Conservation (phyloP, 768 basidiomycete genomes). For the Pholiota conissans region DNA sequence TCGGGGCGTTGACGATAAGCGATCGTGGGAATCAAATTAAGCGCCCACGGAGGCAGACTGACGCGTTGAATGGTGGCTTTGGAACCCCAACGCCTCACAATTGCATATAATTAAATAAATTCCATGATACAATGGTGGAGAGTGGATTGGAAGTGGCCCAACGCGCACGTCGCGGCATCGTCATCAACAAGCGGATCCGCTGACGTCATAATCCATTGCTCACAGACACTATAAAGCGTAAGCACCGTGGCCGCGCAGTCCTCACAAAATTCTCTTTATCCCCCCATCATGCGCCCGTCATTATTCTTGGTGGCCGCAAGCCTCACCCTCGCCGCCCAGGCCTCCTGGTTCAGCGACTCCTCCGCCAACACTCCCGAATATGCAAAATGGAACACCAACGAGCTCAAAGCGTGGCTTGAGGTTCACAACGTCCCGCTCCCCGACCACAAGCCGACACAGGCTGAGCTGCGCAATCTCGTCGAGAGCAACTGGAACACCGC, state of each 20-base stretch:
- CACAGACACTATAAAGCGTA: conserved; percentile 21
- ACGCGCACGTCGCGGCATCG: conserved; percentile 1
- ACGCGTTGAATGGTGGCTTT: too few relatives aligned
- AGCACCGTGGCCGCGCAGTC: not conserved
- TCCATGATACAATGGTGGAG: not conserved
- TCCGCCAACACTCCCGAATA: conserved; percentile 36
- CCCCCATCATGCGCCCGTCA: conserved; percentile 22
- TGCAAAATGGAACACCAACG: conserved; percentile 57
- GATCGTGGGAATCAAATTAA: too few relatives aligned
- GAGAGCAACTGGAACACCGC: conserved; percentile 60
- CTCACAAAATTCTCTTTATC: conserved; percentile 2
- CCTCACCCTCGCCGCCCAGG: conserved; percentile 36
- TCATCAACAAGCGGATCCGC: conserved; percentile 6
- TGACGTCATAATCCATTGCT: conserved; percentile 14
- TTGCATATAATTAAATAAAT: too few relatives aligned
- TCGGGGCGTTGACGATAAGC: too few relatives aligned
- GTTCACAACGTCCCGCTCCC: conserved; percentile 62
- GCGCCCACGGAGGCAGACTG: too few relatives aligned
- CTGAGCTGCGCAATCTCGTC: conserved; percentile 48
- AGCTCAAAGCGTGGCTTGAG: conserved; percentile 70
- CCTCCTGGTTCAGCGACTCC: conserved; percentile 53
- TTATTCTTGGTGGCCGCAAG: conserved; percentile 21
- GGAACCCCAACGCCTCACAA: too few relatives aligned
- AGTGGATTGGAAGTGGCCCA: not conserved
- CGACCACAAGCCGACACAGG: conserved; percentile 38